Percentiles rank a stretch among this genome's conserved stretches.
Conservation (phyloP, 768 basidiomycete species). For the Pholiota microspora region DNA sequence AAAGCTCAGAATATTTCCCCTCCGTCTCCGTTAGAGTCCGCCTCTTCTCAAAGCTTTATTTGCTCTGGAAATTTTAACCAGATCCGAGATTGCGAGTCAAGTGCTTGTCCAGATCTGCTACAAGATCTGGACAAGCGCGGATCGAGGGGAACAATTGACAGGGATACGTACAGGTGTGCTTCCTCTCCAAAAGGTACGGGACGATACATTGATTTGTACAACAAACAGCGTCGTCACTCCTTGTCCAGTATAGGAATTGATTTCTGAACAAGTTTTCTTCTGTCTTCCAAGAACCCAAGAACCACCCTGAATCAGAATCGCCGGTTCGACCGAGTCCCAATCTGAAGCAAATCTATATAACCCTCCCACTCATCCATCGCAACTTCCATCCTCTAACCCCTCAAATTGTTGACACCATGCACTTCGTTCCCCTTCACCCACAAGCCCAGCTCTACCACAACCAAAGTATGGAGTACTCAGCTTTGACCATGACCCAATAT, state of each 20-base stretch:
- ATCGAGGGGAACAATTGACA: constrained; percentile 17
- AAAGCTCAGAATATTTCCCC: neutral
- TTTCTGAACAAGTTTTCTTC: constrained; percentile 7
- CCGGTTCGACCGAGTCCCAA: constrained; percentile 11
- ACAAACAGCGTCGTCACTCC: constrained; percentile 9
- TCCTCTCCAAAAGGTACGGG: constrained; percentile 7
- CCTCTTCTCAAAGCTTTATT: neutral
- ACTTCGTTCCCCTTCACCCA: neutral
- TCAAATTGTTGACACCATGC: neutral
- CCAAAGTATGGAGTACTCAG: neutral
- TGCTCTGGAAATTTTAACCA: neutral
- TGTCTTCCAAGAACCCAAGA: constrained; percentile 11
- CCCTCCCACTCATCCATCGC: neutral
- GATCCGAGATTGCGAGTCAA: neutral
- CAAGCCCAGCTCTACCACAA: neutral
- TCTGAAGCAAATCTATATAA: neutral
- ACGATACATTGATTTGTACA: constrained; percentile 1
- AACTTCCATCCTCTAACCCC: neutral
- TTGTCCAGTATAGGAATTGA: constrained; percentile 12
- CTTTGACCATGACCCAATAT: neutral
- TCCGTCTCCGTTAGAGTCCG: neutral
- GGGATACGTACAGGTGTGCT: constrained; percentile 16
- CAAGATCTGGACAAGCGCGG: constrained; percentile 21
- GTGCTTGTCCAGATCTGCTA: constrained; percentile 9
- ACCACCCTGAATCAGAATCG: constrained; percentile 11